phyloP scores from a whole-genome alignment of 139 green algal genomes.

The Zygnema cylindricum region DNA sequence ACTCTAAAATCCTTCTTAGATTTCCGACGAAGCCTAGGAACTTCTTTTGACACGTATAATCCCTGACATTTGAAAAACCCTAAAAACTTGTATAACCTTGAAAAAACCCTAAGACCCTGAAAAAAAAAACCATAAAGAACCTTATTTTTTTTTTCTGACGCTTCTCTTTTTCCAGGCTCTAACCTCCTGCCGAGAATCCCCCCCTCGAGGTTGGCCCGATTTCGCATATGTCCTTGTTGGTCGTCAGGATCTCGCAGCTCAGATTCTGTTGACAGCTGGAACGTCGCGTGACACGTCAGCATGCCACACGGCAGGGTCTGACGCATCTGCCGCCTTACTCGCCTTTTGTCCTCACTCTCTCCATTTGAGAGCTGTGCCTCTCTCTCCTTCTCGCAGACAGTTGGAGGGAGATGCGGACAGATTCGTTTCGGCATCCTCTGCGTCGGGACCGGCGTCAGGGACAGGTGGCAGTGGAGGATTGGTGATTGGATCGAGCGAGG shows the following conservation, averaged over 20 bases:
- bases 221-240: conserved; percentile 84
- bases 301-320: conserved; percentile 7
- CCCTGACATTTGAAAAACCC: too few relatives aligned
- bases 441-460: background rate
- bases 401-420: conserved; percentile 35
- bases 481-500: background rate
- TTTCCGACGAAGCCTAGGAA: too few relatives aligned
- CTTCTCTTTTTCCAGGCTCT: conserved; percentile 72
- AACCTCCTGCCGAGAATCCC: conserved; percentile 70
- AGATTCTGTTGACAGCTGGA: too few relatives aligned
- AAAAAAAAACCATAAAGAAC: too few relatives aligned
- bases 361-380: background rate
- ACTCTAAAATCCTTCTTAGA: too few relatives aligned
- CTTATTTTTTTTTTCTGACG: too few relatives aligned
- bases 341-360: background rate
- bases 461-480: background rate
- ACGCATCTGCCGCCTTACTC: background rate
- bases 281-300: background rate
- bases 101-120: too few relatives aligned
- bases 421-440: conserved; percentile 5
- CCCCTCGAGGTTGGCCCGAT: conserved; percentile 78
- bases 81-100: too few relatives aligned
- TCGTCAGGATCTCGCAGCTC: conserved; percentile 82
- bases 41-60: too few relatives aligned
- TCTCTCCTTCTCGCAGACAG: background rate